Base-by-base conservation (phyloP, 306 rosid species). In the Cyamopsis tetragonoloba region DNA sequence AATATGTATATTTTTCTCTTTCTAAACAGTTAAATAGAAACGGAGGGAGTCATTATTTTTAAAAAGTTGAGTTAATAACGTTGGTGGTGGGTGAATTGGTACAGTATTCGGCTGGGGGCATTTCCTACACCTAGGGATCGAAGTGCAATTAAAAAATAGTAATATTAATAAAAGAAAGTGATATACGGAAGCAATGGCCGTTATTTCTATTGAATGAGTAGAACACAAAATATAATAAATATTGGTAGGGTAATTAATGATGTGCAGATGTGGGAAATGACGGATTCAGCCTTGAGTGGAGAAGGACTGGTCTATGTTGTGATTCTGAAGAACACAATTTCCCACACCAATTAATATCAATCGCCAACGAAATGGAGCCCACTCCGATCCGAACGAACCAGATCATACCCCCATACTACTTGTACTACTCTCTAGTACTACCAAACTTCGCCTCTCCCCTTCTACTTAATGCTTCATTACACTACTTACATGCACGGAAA, bases 101-200 rank as follows among this genome's bases (percentile, higher is more conserved):
- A 44, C 35, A 9, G 46, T 24, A 44, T 63, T 55, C 38, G 48
- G 35, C n/a, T 38, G 35, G 32, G 32, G 53, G 64, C 50, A 68
- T 79, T 18, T 49, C 64, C 63, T n/a, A n/a, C n/a, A n/a, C n/a
- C n/a, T 80, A 32, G 91, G 91, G 87, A 85, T 85, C 60, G 82
- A 82, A 63, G 90, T 15, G 15, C 5, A 35, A 72, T 26, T 60
- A 59, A 19, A 66, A 24, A 20, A 13, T 4, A n/a, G n/a, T n/a
- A n/a, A n/a, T n/a, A n/a, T n/a, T n/a, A n/a, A n/a, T n/a, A n/a
- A 2, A 0, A 42, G 67, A 47, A 47, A 47, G 44, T 65, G 2
- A 55, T 2, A 47, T 1, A n/a, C 9, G 49, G 32, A 78, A 46
- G 14, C 35, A 53, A 62, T 55, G 48, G 62, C 75, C 62, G 78